Conservation (phyloP, 202 grass and related monocot genomes). For the Sporobolus alterniflorus region DNA sequence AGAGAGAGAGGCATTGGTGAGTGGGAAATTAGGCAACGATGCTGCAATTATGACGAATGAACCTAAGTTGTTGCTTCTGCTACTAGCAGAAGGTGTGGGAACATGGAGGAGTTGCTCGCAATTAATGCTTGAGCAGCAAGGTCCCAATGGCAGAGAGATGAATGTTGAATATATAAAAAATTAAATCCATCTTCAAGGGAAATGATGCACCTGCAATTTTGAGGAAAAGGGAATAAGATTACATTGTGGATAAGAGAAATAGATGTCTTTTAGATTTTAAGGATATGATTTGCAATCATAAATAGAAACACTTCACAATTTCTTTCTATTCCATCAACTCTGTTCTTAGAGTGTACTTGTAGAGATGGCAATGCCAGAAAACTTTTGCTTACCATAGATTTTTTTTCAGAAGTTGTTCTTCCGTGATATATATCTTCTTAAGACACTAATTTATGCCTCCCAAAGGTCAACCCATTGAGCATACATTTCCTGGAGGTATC, state of each 20-base stretch:
- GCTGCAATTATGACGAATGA: too few relatives aligned
- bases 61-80: too few relatives aligned
- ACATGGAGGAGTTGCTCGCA: too few relatives aligned
- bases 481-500: conserved; percentile 72
- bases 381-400: conserved; percentile 62
- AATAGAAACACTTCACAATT: conserved; percentile 16
- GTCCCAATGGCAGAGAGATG: too few relatives aligned
- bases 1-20: too few relatives aligned
- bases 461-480: too few relatives aligned
- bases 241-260: not conserved
- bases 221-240: conserved; percentile 18
- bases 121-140: too few relatives aligned
- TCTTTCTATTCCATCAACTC: conserved; percentile 17
- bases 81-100: too few relatives aligned
- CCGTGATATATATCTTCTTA: conserved; percentile 55
- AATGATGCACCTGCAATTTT: conserved; percentile 68
- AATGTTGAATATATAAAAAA: conserved; percentile 96
- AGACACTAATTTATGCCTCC: too few relatives aligned
- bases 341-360: not conserved
- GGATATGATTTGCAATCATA: not conserved
- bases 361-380: not conserved
- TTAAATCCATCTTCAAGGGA: conserved; percentile 72
- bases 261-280: not conserved
- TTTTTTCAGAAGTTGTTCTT: conserved; percentile 73
- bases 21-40: too few relatives aligned